Percentiles rank a stretch among this genome's conserved stretches.
Conservation (phyloP, 139 green algal genomes). For the Picochlorum sp. region DNA sequence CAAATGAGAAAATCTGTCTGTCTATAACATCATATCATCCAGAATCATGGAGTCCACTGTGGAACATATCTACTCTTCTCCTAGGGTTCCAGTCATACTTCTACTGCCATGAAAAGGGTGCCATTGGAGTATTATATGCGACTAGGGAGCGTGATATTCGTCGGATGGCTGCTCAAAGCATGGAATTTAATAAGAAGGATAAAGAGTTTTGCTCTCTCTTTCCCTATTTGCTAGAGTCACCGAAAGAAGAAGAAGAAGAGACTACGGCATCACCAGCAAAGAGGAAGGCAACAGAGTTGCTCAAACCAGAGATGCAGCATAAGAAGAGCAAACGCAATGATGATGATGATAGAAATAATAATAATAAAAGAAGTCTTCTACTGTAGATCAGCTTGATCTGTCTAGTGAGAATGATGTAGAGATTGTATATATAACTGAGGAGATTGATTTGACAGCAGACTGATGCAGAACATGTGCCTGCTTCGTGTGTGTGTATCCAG, state of each 20-base stretch:
- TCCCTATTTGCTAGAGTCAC: constrained; percentile 48
- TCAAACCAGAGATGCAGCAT: too few relatives aligned
- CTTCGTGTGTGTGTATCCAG: too few relatives aligned
- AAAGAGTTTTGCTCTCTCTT: constrained; percentile 71
- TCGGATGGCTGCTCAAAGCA: constrained; percentile 42
- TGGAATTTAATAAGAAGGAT: constrained; percentile 63
- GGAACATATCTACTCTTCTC: constrained; percentile 63
- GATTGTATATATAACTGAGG: too few relatives aligned
- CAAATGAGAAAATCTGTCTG: constrained; percentile 13
- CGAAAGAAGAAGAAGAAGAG: constrained; percentile 21
- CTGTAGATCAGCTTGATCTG: too few relatives aligned
- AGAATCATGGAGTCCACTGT: constrained; percentile 40
- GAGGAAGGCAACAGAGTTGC: neutral
- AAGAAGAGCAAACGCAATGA: too few relatives aligned
- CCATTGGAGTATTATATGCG: constrained; percentile 31
- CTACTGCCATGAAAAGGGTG: constrained; percentile 53
- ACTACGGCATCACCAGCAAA: too few relatives aligned
- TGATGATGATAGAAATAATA: too few relatives aligned
- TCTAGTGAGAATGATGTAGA: too few relatives aligned
- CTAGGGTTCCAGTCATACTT: constrained; percentile 46
- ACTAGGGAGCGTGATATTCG: constrained; percentile 24
- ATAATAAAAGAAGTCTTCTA: too few relatives aligned
- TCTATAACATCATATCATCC: constrained; percentile 70
- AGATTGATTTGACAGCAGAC: too few relatives aligned
- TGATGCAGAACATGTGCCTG: too few relatives aligned